Evolutionary conservation across 2,329 filamentous ascomycete species (phyloP).

Genomic region (Trichoderma sp.): DNA sequence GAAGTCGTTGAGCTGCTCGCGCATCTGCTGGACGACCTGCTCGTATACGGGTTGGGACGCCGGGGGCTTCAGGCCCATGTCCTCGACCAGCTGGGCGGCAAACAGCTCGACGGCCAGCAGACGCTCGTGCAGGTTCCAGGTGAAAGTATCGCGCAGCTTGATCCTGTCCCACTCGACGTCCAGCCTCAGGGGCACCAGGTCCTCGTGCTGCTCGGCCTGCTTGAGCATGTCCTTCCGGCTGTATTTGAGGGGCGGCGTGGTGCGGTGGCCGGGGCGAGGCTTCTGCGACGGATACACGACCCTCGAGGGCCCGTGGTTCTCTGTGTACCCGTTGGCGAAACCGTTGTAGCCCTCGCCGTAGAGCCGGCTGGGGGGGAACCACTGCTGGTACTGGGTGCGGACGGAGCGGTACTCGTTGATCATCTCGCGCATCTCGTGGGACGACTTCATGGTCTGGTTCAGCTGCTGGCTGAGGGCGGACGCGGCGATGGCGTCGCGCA

Average conservation of each 20-base stretch:
- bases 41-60: constrained; percentile 65
- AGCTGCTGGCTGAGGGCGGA: constrained; percentile 55
- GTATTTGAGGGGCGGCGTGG: constrained; percentile 72
- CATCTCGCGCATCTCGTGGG: constrained; percentile 66
- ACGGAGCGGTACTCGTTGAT: constrained; percentile 70
- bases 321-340: constrained; percentile 85
- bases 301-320: constrained; percentile 61
- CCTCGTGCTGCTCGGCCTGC: constrained; percentile 88
- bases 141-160: constrained; percentile 94
- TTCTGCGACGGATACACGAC: constrained; percentile 81
- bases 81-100: constrained; percentile 86
- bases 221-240: constrained; percentile 77
- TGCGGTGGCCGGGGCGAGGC: constrained; percentile 73
- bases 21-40: constrained; percentile 68
- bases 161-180: constrained; percentile 97
- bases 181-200: constrained; percentile 85
- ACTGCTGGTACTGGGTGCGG: constrained; percentile 56
- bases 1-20: constrained; percentile 89
- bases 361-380: constrained; percentile 59
- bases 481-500: constrained; percentile 57
- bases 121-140: constrained; percentile 95
- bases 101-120: constrained; percentile 79
- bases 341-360: constrained; percentile 81
- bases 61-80: constrained; percentile 78
- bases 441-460: constrained; percentile 57